Percentiles rank a stretch among this genome's conserved stretches.
Evolutionary conservation across 306 rosid species (phyloP).

Genomic region (Prosopis cineraria): DNA sequence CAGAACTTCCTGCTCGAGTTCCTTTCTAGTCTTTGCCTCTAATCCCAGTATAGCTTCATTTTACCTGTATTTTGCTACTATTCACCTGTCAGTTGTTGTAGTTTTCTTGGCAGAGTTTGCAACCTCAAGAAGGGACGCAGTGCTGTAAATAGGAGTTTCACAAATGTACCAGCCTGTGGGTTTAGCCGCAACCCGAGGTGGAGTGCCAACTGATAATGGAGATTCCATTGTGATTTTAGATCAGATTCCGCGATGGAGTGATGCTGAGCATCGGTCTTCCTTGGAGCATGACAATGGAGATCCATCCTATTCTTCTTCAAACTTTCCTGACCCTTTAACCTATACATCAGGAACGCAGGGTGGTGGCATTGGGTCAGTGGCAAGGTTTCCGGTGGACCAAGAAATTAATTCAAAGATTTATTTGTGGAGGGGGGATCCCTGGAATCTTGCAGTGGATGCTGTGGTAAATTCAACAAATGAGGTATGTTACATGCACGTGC

Average conservation of each 20-base stretch:
- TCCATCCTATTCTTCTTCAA: slow-evolving; percentile 59
- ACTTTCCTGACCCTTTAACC: slow-evolving; percentile 80
- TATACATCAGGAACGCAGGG: slow-evolving; percentile 51
- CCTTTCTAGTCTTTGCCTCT: background rate
- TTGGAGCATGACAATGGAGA: slow-evolving; percentile 64
- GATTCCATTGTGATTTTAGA: slow-evolving; percentile 79
- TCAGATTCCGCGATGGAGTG: slow-evolving; percentile 95
- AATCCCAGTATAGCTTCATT: background rate
- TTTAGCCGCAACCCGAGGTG: slow-evolving; percentile 61
- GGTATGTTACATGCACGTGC: slow-evolving; percentile 43
- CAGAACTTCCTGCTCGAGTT: slow-evolving; percentile 9
- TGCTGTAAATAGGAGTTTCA: slow-evolving; percentile 39
- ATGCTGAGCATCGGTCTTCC: slow-evolving; percentile 72
- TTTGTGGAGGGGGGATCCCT: slow-evolving; percentile 95
- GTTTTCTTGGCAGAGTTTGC: slow-evolving; percentile 36
- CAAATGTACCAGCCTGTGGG: slow-evolving; percentile 79
- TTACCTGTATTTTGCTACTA: slow-evolving; percentile 23
- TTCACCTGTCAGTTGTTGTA: slow-evolving; percentile 29
- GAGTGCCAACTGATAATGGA: slow-evolving; percentile 64
- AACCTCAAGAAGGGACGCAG: slow-evolving; percentile 33
- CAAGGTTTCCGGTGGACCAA: slow-evolving; percentile 85
- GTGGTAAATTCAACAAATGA: slow-evolving; percentile 97
- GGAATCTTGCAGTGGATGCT: slow-evolving; percentile 99
- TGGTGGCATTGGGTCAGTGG: slow-evolving; percentile 48
- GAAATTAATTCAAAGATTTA: slow-evolving; percentile 84